Conservation (phyloP, 371 early-diverging fungal genomes). For the Parasitella parasitica region DNA sequence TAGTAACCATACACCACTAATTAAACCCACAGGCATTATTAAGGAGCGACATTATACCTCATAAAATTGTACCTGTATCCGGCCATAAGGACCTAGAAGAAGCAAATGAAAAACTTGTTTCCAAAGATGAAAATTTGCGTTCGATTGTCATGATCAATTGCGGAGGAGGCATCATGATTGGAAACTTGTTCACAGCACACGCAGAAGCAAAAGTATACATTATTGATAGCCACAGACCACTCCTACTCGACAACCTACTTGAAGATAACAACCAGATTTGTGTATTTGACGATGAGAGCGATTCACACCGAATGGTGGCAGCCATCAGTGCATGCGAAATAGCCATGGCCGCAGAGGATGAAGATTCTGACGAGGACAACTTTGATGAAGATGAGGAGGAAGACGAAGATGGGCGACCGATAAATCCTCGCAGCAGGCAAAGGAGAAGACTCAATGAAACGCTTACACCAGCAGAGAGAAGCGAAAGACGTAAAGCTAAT, state of each 20-base stretch:
- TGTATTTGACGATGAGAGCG: constrained; percentile 80
- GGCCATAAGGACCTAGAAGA: constrained; percentile 66
- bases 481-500: constrained; percentile 23
- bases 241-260: constrained; percentile 77
- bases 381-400: constrained; percentile 31
- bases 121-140: constrained; percentile 47
- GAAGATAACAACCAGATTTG: constrained; percentile 58
- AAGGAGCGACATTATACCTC: constrained; percentile 72
- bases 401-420: constrained; percentile 20
- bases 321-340: constrained; percentile 69
- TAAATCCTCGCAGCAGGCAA: constrained; percentile 27
- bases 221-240: constrained; percentile 87
- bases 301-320: constrained; percentile 58
- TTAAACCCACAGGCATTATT: constrained; percentile 54
- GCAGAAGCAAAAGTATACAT: constrained; percentile 66
- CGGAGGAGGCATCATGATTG: constrained; percentile 77
- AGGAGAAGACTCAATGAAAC: constrained; percentile 30
- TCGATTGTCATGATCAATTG: constrained; percentile 86
- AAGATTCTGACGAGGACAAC: constrained; percentile 25
- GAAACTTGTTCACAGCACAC: constrained; percentile 60
- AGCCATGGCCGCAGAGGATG: constrained; percentile 44
- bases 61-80: constrained; percentile 78
- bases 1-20: neutral
- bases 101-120: constrained; percentile 53
- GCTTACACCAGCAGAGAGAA: neutral